These are phyloP conservation scores for Nannizziopsis barbatae DNA, from an alignment of 2,329 filamentous ascomycete genomes.

Conservation along the genomic window DNA sequence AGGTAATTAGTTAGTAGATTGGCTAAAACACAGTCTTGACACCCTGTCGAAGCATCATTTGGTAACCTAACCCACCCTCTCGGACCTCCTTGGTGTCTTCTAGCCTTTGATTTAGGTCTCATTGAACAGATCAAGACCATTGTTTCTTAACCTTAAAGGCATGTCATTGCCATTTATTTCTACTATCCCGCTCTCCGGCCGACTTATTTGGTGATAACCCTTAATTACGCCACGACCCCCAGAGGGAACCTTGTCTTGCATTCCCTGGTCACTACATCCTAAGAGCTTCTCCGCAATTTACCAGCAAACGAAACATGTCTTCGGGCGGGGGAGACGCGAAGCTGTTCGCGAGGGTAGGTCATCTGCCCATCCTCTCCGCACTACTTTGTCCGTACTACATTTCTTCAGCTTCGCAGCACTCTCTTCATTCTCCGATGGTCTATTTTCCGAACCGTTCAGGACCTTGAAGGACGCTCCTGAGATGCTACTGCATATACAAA, in stretches of 20 bases:
- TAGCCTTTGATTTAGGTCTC: no score
- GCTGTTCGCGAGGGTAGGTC: conserved; percentile 87
- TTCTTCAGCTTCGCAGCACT: background rate
- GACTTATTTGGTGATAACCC: background rate
- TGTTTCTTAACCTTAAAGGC: background rate
- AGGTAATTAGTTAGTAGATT: no score
- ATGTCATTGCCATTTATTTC: background rate
- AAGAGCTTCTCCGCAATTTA: conserved; percentile 8
- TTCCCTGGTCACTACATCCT: conserved; percentile 6
- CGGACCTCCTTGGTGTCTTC: no score
- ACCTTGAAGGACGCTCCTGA: no score
- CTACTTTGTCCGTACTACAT: conserved; percentile 10
- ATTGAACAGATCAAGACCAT: no score
- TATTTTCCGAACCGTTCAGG: no score
- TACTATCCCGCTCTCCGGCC: background rate
- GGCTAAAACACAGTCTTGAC: no score
- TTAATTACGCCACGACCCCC: background rate
- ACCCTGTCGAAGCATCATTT: no score
- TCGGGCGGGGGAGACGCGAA: conserved; percentile 86
- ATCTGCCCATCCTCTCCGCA: conserved; percentile 20
- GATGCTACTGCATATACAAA: background rate
- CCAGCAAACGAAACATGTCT: conserved; percentile 37
- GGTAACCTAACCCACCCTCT: no score
- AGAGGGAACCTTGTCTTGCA: conserved; percentile 7
- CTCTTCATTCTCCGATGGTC: no score